Base-by-base conservation (phyloP, 2,329 filamentous ascomycete species). In the Colletotrichum tropicicola region DNA sequence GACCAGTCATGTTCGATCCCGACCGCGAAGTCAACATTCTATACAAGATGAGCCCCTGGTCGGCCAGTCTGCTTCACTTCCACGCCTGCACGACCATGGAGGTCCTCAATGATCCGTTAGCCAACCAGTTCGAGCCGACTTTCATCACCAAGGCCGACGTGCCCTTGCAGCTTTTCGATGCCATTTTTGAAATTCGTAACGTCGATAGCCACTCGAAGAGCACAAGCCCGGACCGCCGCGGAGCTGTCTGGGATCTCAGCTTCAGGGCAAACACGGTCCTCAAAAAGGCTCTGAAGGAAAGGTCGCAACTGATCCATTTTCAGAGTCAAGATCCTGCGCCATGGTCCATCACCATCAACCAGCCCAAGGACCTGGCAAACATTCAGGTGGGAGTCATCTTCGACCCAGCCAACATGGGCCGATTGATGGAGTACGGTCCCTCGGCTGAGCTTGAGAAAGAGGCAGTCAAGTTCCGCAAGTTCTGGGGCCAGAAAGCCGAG, bases 401-500 rank as follows among this genome's bases (percentile, higher is more conserved):
- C 49, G 88, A 98, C 70, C 84, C 92, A 1, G 83, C 86, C 37
- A 91, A 93, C 70, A 90, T 91, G 72, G 82, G 86, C 59, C 90
- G 94, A 30, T 85, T 90, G 48, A 92, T 98, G 67, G 96, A 99
- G 69, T 92, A 94, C 74, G 96, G 96, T 0, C 96, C 96, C 5
- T 81, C 91, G 1, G 92, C 93, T 2, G 94, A 98, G 73, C 87
- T 96, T 66, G 94, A 95, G 77, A 89, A 91, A 68, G 92, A 93
- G 68, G 91, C 94, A 23, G 89, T 89, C 9, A 85, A 85, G 30
- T 99, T 98, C 76, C 92, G 93, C 35, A 88, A 90, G 32, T 98
- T 99, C 75, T 99, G 97, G 96, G 96, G 95, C 6, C 91, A 95
- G 9, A 97, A 96, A 75, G 88, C 96, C 1, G 96, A 99, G 76